A percentile compares a stretch with the other conserved stretches of the same genome.
Evolutionary conservation across 371 early-diverging fungal species (phyloP).

Genomic region (Thermomucor indicae-seudaticae): DNA sequence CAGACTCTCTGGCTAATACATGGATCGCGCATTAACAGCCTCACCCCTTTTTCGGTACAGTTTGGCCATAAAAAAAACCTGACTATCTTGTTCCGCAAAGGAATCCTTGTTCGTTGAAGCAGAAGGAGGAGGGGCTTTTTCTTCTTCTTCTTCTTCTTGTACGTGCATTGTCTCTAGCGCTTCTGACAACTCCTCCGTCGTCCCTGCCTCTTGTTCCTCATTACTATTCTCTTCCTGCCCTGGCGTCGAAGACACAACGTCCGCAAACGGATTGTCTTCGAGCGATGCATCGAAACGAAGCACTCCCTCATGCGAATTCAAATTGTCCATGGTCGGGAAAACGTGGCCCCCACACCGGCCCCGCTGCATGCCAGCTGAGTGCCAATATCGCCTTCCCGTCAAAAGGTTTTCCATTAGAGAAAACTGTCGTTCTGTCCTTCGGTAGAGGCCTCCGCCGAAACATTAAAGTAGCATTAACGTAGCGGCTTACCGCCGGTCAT

Average conservation of each 20-base stretch:
- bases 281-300: constrained; percentile 14
- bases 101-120: no score
- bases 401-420: no score
- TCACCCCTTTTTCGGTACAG: neutral
- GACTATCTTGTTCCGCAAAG: neutral
- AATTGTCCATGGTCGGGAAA: constrained; percentile 10
- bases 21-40: neutral
- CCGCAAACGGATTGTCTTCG: constrained; percentile 43
- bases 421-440: no score
- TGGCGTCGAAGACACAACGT: constrained; percentile 11
- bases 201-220: neutral
- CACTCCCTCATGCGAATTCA: neutral
- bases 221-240: neutral
- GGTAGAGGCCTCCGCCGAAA: no score
- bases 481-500: no score
- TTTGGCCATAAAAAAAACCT: neutral
- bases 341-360: no score
- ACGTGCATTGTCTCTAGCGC: neutral
- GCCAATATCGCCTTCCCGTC: no score
- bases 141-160: neutral
- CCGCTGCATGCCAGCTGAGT: no score
- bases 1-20: constrained; percentile 26
- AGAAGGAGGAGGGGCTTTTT: no score
- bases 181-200: neutral
- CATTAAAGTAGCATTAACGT: no score